Base-by-base conservation (phyloP, 352 stramenopile species). In the Globisporangium ultimum region DNA sequence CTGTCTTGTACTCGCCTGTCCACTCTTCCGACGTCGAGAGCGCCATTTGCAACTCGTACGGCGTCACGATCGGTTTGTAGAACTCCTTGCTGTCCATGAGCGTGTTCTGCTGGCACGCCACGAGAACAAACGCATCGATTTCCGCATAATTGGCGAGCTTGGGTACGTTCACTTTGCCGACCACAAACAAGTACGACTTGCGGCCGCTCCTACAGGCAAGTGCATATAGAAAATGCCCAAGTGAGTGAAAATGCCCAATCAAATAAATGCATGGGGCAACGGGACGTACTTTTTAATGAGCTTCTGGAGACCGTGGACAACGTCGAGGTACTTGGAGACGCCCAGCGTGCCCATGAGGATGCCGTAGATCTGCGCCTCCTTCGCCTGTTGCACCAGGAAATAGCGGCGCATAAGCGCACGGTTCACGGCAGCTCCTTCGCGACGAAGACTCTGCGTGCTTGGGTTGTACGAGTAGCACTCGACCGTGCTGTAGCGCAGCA, bases 71-170 rank as follows among this genome's bases (percentile, higher is more conserved):
- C 13, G 88, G 88, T 63, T 96, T 96, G 71, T 92, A 96, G 59
- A 91, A 96, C 47, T 96, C 88, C 57, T 93, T 95, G 58, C 78
- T 91, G 70, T 97, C 87, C 72, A 98, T 91, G 11, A 99, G 75
- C 28, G 89, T 95, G 72, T 97, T 98, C 66, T 98, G 91, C 59
- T 95, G 83, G 66, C 96, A 99, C 36, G 95, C 95, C 6, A 99
- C 92, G 12, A 99, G 69, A 48, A 98, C 95, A 64, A 98, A 99
- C 47, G 85, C 93, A 63, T 99, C 97, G 70, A 98, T 97, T 68
- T 98, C 95, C 14, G 92, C 91, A 85, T 98, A 99, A 64, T 99
- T 99, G 17, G 93, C 89, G 18, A 99, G 80, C 74, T 99, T 99
- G 15, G 95, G 89, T 15, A 97, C 86, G 69, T 98, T 98, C 32